phyloP scores from a whole-genome alignment of 108 stramenopile genomes.

The Cyclostephanos tholiformis region DNA sequence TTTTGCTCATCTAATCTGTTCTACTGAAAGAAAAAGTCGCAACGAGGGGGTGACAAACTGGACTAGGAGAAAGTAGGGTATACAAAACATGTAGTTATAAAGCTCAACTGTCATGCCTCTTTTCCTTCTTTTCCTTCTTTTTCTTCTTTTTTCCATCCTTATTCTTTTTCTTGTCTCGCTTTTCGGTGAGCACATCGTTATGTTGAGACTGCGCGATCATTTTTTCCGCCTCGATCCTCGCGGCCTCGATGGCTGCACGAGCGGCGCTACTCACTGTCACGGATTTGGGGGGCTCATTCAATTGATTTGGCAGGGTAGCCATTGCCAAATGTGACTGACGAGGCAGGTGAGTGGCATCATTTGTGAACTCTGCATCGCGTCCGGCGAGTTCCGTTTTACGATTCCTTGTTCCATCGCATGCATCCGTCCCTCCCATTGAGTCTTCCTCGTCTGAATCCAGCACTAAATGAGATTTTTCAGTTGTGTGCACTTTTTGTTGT shows the following conservation, averaged over 20 bases:
- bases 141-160: constrained; percentile 24
- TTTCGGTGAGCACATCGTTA: background rate
- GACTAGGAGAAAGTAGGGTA: too few relatives aligned
- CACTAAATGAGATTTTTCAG: background rate
- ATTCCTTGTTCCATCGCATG: background rate
- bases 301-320: background rate
- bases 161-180: constrained; percentile 13
- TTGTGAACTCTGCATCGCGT: background rate
- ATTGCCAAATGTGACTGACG: background rate
- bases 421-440: background rate
- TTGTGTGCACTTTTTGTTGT: background rate
- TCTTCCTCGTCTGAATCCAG: constrained; percentile 8
- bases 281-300: background rate
- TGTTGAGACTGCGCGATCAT: constrained; percentile 31
- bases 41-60: too few relatives aligned
- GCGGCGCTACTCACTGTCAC: constrained; percentile 29
- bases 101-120: constrained; percentile 10
- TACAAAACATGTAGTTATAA: too few relatives aligned
- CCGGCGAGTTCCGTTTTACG: background rate
- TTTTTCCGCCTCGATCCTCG: constrained; percentile 26
- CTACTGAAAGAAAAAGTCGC: too few relatives aligned
- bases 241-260: constrained; percentile 37
- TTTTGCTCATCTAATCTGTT: too few relatives aligned
- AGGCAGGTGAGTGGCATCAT: background rate
- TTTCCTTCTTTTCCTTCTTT: constrained; percentile 26